These are phyloP conservation scores for Salvia hispanica DNA, from an alignment of 257 asterid genomes.

Conservation along the genomic window DNA sequence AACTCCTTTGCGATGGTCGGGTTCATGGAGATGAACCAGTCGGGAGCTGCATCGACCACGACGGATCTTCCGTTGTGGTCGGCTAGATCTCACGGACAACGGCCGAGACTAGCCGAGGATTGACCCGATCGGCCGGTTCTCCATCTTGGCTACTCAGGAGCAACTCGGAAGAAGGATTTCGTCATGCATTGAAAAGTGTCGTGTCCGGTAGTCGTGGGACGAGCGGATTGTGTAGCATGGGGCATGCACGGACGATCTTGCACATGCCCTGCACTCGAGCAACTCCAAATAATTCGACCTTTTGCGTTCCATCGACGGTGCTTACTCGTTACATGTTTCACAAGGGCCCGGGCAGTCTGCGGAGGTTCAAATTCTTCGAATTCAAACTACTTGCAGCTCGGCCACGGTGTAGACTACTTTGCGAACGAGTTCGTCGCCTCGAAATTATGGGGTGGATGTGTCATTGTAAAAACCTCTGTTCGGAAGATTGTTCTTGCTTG, in stretches of 20 bases:
- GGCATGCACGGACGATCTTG: no score
- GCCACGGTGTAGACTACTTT: constrained; percentile 58
- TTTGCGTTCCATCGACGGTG: constrained; percentile 51
- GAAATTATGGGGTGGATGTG: constrained; percentile 36
- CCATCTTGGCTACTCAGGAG: constrained; percentile 44
- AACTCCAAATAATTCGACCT: constrained; percentile 30
- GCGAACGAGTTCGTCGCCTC: constrained; percentile 61
- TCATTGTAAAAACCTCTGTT: constrained; percentile 63
- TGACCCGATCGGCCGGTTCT: constrained; percentile 59
- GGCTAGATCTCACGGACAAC: no score
- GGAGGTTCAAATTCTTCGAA: constrained; percentile 28
- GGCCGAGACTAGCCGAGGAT: no score
- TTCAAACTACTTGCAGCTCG: constrained; percentile 43
- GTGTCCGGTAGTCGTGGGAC: constrained; percentile 45
- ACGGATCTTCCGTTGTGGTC: no score
- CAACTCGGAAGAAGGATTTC: constrained; percentile 38
- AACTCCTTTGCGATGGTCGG: constrained; percentile 39
- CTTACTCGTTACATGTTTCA: constrained; percentile 48
- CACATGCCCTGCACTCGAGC: constrained; percentile 52
- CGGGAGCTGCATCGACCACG: constrained; percentile 58
- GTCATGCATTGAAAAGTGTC: constrained; percentile 48
- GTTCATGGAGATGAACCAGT: constrained; percentile 45
- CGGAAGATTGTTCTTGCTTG: constrained; percentile 62
- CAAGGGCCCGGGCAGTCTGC: constrained; percentile 43
- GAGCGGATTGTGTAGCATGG: constrained; percentile 54